These are phyloP conservation scores for Geotrichum klebahnii DNA, from an alignment of 1,139 yeast genomes.

Conservation along the genomic window DNA sequence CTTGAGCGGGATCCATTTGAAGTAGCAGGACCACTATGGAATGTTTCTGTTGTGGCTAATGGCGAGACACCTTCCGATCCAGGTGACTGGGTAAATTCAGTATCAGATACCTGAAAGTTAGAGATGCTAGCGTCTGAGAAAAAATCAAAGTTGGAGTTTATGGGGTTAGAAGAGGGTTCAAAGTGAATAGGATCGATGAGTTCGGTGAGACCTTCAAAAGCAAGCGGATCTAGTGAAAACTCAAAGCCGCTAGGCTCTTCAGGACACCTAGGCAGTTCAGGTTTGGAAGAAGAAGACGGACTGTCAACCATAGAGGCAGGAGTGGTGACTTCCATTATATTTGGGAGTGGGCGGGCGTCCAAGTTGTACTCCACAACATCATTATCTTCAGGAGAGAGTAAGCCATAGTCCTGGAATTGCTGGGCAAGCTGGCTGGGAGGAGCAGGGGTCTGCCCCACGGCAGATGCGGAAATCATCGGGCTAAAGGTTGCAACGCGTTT, in stretches of 20 bases:
- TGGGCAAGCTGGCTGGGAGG: not conserved
- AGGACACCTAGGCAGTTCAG: no score
- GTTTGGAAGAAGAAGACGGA: slow-evolving; percentile 7
- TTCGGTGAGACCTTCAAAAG: slow-evolving; percentile 30
- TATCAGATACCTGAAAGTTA: no score
- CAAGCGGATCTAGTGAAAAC: slow-evolving; percentile 34
- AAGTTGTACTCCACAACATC: slow-evolving; percentile 14
- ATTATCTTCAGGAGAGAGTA: slow-evolving; percentile 20
- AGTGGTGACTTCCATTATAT: slow-evolving; percentile 13
- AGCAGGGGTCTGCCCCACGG: not conserved
- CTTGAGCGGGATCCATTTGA: no score
- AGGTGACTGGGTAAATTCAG: no score
- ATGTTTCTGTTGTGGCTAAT: no score
- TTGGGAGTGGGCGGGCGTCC: not conserved
- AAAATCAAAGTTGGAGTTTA: not conserved
- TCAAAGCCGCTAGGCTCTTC: slow-evolving; percentile 26
- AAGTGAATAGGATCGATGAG: slow-evolving; percentile 7
- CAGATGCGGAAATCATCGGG: slow-evolving; percentile 18
- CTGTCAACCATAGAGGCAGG: slow-evolving; percentile 17
- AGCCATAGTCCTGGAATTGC: slow-evolving; percentile 19
- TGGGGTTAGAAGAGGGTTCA: not conserved
- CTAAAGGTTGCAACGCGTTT: slow-evolving; percentile 20
- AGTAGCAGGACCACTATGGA: no score
- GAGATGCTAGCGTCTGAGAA: no score
- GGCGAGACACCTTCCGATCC: no score